Conservation (phyloP, 345 rosid genomes). For the Melaleuca alternifolia region DNA sequence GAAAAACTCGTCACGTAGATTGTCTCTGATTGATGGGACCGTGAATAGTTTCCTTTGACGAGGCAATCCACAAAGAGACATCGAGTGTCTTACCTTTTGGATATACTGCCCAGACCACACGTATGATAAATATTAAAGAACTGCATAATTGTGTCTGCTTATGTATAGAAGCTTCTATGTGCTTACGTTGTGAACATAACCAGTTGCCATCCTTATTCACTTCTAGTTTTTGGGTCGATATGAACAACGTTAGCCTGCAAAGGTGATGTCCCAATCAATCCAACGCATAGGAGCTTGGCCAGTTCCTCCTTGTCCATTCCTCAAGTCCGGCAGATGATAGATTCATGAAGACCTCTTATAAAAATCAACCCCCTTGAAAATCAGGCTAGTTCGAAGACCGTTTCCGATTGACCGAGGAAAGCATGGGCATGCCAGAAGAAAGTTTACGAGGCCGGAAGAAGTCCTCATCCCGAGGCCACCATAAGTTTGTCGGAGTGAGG, state of each 20-base stretch:
- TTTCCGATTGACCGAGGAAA: background rate
- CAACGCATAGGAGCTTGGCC: background rate
- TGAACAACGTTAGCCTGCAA: background rate
- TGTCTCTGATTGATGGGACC: background rate
- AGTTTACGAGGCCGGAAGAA: background rate
- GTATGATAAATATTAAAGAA: background rate
- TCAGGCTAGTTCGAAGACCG: background rate
- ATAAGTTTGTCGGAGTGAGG: conserved; percentile 9
- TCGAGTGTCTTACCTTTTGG: background rate
- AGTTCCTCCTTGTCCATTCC: background rate
- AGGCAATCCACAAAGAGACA: background rate
- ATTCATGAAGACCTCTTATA: background rate
- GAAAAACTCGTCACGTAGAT: background rate
- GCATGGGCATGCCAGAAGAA: background rate
- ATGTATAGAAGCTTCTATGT: background rate
- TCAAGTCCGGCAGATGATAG: background rate
- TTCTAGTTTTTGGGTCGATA: background rate
- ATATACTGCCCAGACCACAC: background rate
- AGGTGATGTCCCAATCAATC: background rate
- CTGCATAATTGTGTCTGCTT: background rate
- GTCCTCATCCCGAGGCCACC: conserved; percentile 7
- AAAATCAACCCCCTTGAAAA: background rate
- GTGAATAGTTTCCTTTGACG: background rate
- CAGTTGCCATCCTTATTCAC: background rate
- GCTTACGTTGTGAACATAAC: background rate